Evolutionary conservation across 768 basidiomycete species (phyloP).

Genomic region (Mycena maculata): DNA sequence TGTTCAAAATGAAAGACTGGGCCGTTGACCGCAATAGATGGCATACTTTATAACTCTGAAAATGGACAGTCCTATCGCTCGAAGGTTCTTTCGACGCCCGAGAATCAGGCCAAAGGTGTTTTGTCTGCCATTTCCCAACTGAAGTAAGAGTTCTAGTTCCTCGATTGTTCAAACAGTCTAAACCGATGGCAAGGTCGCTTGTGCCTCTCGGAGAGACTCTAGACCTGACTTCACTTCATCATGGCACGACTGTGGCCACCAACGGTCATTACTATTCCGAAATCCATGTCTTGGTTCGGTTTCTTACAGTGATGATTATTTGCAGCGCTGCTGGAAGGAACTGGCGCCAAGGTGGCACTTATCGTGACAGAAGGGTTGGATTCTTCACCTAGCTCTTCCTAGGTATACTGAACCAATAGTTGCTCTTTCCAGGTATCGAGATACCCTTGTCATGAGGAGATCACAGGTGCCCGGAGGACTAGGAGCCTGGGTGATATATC

Average conservation of each 20-base stretch:
- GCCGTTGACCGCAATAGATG: conserved; percentile 37
- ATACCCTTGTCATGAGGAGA: conserved; percentile 15
- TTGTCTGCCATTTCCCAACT: conserved; percentile 38
- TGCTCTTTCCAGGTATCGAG: conserved; percentile 30
- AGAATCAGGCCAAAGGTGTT: conserved; percentile 45
- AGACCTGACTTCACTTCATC: conserved; percentile 35
- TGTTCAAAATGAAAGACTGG: neutral
- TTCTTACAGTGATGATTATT: neutral
- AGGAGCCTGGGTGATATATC: conserved; percentile 42
- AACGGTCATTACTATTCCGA: conserved; percentile 32
- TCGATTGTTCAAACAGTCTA: neutral
- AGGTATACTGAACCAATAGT: too few relatives aligned
- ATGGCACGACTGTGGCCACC: conserved; percentile 45
- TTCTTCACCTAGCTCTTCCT: conserved; percentile 27
- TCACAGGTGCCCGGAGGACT: conserved; percentile 19
- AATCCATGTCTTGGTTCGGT: neutral
- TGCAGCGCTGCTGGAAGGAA: conserved; percentile 43
- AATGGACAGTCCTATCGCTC: conserved; percentile 40
- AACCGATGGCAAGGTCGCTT: conserved; percentile 28
- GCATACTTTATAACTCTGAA: conserved; percentile 39
- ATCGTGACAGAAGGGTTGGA: conserved; percentile 42
- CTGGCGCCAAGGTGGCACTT: conserved; percentile 42
- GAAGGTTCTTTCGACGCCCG: conserved; percentile 44
- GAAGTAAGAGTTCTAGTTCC: conserved; percentile 11
- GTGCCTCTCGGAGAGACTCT: conserved; percentile 25